These are phyloP conservation scores for Xylaria longipes DNA, from an alignment of 495 filamentous ascomycete genomes.

Conservation along the genomic window DNA sequence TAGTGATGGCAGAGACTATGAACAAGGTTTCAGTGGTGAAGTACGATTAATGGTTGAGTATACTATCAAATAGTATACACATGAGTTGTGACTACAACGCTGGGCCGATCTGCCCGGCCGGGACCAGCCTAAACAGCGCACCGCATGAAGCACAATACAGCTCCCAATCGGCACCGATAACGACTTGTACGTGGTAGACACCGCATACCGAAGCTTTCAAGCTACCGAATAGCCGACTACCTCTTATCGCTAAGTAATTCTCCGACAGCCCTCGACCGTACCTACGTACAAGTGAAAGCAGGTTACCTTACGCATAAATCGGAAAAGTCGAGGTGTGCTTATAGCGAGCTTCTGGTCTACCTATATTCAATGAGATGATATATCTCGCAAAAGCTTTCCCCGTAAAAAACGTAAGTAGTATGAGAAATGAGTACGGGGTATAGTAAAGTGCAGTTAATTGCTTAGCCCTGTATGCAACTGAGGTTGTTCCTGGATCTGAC, in stretches of 20 bases:
- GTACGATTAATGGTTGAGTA: not conserved
- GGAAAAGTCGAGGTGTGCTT: not conserved
- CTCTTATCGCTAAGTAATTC: no score
- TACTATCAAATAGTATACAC: not conserved
- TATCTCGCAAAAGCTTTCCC: not conserved
- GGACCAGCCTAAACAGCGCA: not conserved
- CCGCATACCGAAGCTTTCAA: not conserved
- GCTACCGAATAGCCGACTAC: not conserved
- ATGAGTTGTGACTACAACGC: not conserved
- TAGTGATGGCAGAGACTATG: not conserved
- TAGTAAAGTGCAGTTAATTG: not conserved
- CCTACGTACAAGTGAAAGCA: not conserved
- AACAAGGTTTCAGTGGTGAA: not conserved
- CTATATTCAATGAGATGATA: not conserved
- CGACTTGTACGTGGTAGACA: not conserved
- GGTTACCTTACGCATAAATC: not conserved
- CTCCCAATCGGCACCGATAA: not conserved
- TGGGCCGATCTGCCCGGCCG: not conserved
- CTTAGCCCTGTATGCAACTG: not conserved
- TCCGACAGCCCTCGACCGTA: not conserved
- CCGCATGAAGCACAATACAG: not conserved
- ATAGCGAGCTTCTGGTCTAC: not conserved
- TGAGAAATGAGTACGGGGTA: not conserved
- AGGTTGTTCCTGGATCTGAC: not conserved
- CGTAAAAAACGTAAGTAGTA: not conserved